Percentiles rank a stretch among this genome's conserved stretches.
Conservation (phyloP, 345 rosid genomes). For the Tarenaya hassleriana region DNA sequence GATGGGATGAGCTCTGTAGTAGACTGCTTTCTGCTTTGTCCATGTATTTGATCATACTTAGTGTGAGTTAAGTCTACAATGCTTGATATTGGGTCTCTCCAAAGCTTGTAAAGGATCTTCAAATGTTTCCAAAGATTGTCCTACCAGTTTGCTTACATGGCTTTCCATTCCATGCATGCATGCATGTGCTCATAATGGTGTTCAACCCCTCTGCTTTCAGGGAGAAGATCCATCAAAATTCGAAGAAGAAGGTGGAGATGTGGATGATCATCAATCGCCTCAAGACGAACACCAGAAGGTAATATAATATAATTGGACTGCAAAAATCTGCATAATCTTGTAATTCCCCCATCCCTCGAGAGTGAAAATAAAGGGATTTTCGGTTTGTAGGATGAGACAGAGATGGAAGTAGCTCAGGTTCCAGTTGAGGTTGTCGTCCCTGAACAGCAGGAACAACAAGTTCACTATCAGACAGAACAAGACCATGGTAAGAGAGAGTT, state of each 20-base stretch:
- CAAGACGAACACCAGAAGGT: slow-evolving; percentile 56
- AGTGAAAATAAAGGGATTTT: slow-evolving; percentile 5
- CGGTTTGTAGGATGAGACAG: slow-evolving; percentile 42
- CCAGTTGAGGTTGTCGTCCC: too few species aligned
- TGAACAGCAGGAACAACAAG: too few species aligned
- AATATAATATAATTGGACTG: neutral
- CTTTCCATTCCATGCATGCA: neutral
- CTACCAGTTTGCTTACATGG: neutral
- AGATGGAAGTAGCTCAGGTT: slow-evolving; percentile 33
- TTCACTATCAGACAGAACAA: too few species aligned
- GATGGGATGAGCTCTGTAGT: too few species aligned
- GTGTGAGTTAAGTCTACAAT: too few species aligned
- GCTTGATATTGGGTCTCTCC: too few species aligned
- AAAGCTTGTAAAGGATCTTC: neutral
- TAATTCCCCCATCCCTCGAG: neutral
- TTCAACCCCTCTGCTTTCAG: slow-evolving; percentile 32
- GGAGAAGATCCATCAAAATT: slow-evolving; percentile 35
- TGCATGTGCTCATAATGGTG: too few species aligned
- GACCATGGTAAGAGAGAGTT: slow-evolving; percentile 16
- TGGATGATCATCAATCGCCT: slow-evolving; percentile 27
- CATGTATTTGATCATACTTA: too few species aligned
- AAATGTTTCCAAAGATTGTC: too few species aligned
- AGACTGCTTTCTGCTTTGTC: too few species aligned
- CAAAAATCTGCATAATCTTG: neutral
- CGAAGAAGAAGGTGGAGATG: slow-evolving; percentile 41